A percentile compares a stretch with the other conserved stretches of the same genome.
phyloP scores from a whole-genome alignment of 805 yeast genomes.

The Tetrapisispora taiwanensis region DNA sequence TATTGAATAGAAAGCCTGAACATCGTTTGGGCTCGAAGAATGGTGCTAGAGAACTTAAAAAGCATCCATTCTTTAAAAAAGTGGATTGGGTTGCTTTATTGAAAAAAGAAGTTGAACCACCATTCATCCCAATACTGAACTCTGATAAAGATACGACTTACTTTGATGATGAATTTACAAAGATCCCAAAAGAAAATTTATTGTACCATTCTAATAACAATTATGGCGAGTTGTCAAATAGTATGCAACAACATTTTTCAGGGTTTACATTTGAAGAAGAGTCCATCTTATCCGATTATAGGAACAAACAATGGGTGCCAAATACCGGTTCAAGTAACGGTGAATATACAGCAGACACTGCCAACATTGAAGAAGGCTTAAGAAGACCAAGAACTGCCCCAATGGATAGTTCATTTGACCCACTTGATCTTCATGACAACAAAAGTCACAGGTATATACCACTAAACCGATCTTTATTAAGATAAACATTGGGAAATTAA shows the following conservation, averaged over 20 bases:
- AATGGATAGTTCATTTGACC: not conserved
- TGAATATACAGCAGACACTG: not conserved
- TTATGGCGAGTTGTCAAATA: slow-evolving; percentile 62
- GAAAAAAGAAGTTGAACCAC: slow-evolving; percentile 84
- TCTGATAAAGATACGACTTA: slow-evolving; percentile 91
- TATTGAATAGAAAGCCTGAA: slow-evolving; percentile 88
- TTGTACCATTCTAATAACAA: slow-evolving; percentile 34
- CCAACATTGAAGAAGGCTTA: not conserved
- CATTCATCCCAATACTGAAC: slow-evolving; percentile 85
- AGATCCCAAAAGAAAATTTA: slow-evolving; percentile 73
- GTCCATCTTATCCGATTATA: slow-evolving; percentile 26
- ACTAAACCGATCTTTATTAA: not conserved
- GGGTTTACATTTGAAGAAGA: slow-evolving; percentile 94
- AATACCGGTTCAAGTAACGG: not conserved
- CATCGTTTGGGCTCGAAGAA: slow-evolving; percentile 85
- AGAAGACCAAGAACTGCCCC: not conserved
- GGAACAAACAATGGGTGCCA: not conserved
- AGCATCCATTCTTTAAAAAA: slow-evolving; percentile 84
- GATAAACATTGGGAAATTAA: too few relatives aligned
- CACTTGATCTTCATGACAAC: not conserved
- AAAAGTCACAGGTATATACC: not conserved
- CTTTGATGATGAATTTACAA: slow-evolving; percentile 95
- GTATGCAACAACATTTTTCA: slow-evolving; percentile 85
- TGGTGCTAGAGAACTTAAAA: slow-evolving; percentile 87
- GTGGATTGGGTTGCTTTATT: slow-evolving; percentile 78